Evolutionary conservation across 768 basidiomycete genomes (phyloP), one percentile per base, ranked within the genome.

Genomic region (Coprinopsis cinerea): DNA sequence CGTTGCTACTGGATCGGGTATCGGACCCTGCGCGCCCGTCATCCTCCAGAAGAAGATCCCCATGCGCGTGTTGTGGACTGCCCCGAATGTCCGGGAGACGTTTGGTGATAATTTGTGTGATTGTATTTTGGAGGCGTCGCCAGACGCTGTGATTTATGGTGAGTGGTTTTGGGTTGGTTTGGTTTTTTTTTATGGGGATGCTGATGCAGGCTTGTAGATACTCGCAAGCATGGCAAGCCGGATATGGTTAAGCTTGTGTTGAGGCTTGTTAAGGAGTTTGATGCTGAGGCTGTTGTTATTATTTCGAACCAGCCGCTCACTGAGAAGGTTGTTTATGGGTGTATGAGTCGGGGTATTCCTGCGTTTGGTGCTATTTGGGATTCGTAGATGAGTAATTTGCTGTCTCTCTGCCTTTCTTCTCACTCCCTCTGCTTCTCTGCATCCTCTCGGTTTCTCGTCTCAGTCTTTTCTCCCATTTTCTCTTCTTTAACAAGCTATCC

Each of bases 1-100:
- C 40, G 77, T 79, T 25, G 78, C 78, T 10, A 81, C 78, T 1
- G 78, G 78, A 2, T 71, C 67, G 13, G 78, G 77, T 13, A 79
- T 79, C 37, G 79, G 75, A 0, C 79, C 78, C 2, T 68, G 67
- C 48, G 59, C 65, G 10, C 67, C 70, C 15, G 57, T 65, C 14
- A 60, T 72, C 26, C 67, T 67, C 47, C 65, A 66, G 11, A 60
- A 67, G 34, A 60, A 57, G 28, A 69, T 67, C 0, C 69, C 67
- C 4, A 62, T 66, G 25, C 64, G 68, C 11, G 62, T 73, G 14
- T 61, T 73, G 11, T 74, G 73, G 72, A 69, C 70, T 3, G 68
- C 72, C 1, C 71, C 69, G 0, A 61, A 69, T 51, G 67, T 71
- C 6, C 61, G 65, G 45, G 55, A 58, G 48, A 76, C 73, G 0